phyloP scores from a whole-genome alignment of 75 land plant species.

The Pseudotsuga menziesii region DNA sequence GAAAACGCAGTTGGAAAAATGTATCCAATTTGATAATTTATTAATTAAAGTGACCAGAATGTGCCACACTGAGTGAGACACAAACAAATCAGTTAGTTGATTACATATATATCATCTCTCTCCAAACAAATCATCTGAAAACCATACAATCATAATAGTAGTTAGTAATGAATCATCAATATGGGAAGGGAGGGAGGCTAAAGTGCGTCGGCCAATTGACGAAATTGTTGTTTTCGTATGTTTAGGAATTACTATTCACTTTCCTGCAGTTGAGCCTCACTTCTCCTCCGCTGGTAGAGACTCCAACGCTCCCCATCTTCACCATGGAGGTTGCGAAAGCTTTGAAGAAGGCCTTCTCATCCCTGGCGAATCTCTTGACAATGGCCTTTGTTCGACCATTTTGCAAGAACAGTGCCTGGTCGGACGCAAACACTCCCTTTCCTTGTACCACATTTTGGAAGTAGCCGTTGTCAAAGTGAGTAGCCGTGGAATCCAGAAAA shows the following conservation, averaged over 20 bases:
- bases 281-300: not conserved
- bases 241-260: conserved; percentile 9
- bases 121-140: too few relatives aligned
- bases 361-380: conserved; percentile 33
- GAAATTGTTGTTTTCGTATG: too few relatives aligned
- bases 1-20: too few relatives aligned
- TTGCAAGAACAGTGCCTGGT: conserved; percentile 37
- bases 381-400: conserved; percentile 24
- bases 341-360: conserved; percentile 38
- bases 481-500: conserved; percentile 39
- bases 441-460: conserved; percentile 23
- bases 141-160: too few relatives aligned
- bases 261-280: conserved; percentile 18
- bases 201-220: too few relatives aligned
- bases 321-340: conserved; percentile 50
- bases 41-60: too few relatives aligned
- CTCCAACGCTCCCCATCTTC: conserved; percentile 37
- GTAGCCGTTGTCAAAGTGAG: conserved; percentile 52
- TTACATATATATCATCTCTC: too few relatives aligned
- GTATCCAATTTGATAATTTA: too few relatives aligned
- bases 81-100: too few relatives aligned
- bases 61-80: too few relatives aligned
- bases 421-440: conserved; percentile 49
- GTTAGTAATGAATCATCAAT: too few relatives aligned
- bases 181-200: too few relatives aligned